These are phyloP conservation scores for Phaseolus lunatus DNA, from an alignment of 306 rosid genomes.

Conservation along the genomic window DNA sequence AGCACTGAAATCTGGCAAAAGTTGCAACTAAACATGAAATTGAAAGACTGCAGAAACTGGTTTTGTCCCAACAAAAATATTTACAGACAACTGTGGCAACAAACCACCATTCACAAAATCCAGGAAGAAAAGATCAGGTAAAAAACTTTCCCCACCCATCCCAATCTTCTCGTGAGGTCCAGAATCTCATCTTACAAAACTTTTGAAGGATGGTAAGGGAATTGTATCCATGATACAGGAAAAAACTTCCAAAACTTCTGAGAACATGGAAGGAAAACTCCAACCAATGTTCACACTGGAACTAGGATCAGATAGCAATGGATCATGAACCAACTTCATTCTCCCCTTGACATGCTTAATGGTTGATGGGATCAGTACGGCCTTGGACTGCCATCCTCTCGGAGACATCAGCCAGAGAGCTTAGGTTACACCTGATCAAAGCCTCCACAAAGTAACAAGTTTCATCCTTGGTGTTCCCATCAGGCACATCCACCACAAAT, in stretches of 20 bases:
- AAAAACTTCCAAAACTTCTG: conserved; percentile 70
- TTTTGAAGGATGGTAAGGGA: conserved; percentile 49
- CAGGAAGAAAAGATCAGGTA: conserved; percentile 53
- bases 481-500: conserved; percentile 92
- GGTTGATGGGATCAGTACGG: conserved; percentile 67
- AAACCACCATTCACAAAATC: conserved; percentile 65
- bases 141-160: conserved; percentile 54
- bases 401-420: conserved; percentile 94
- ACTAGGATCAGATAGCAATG: conserved; percentile 55
- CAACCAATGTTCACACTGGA: conserved; percentile 72
- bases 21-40: conserved; percentile 52
- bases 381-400: conserved; percentile 98
- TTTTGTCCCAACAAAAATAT: conserved; percentile 57
- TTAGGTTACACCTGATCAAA: conserved; percentile 90
- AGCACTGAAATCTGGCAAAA: conserved; percentile 40
- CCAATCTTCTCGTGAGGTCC: conserved; percentile 41
- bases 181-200: conserved; percentile 52
- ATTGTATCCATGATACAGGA: conserved; percentile 59
- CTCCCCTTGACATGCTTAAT: conserved; percentile 50
- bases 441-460: conserved; percentile 96
- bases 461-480: conserved; percentile 93
- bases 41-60: conserved; percentile 45
- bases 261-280: conserved; percentile 65
- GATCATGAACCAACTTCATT: conserved; percentile 50
- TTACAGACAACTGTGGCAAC: conserved; percentile 64